Base-by-base conservation (phyloP, 495 filamentous ascomycete genomes). In the Chaetomium fimeti region DNA sequence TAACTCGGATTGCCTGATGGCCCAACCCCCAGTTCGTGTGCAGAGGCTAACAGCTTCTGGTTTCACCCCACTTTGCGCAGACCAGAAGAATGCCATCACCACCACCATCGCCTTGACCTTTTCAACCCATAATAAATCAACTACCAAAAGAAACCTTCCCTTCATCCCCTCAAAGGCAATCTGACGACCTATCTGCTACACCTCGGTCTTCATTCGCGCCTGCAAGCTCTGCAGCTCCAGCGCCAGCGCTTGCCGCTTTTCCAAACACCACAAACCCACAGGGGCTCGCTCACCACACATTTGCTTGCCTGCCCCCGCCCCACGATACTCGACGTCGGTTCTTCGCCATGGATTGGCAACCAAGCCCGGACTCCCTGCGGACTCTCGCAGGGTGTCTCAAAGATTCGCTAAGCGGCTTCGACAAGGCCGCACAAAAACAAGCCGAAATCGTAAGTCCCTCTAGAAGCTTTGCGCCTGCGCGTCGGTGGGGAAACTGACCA, bases 321-420 rank as follows among this genome's bases (percentile, higher is more conserved):
- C 18, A 43, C 63, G 45, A 51, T 42, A 20, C 51, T 60, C 57
- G 36, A 40, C 57, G 18, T 15, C 51, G 27, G 42, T 27, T 43
- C 24, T 66, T 60, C 62, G 68, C 74, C 71, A 97, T 96, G 92
- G 86, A 86, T 73, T 99, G 94, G 94, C 91, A 96, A 81, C 95
- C 94, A 38, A 84, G 91, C 75, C 84, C 88, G 66, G 90, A 90
- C 81, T 89, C 89, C 73, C 83, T 98, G 82, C 83, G 84, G 81
- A 91, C 96, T 81, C 85, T 99, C 48, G 89, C 91, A 68, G 85
- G 86, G 72, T 98, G 88, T 78, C 85, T 99, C 70, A 88, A 85
- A 78, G 92, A 97, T 79, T 97, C 95, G 55, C 83, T 99, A 71
- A 93, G 91, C 76, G 86, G 88, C 61, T 87, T 89, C 76, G 83